Conservation (phyloP, 352 stramenopile genomes). For the Phytophthora citricola region DNA sequence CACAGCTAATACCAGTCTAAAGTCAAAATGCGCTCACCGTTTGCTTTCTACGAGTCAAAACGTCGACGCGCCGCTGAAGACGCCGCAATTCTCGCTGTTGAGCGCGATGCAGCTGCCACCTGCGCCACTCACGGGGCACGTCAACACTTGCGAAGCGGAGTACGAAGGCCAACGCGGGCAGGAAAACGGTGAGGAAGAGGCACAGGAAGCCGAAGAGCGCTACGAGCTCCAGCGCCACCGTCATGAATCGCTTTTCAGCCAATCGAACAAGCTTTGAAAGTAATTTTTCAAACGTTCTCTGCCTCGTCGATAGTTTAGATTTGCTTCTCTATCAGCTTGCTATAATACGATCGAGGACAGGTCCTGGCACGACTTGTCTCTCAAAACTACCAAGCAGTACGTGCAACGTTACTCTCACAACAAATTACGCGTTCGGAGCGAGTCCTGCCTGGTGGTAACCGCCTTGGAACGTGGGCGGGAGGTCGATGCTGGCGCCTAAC, state of each 20-base stretch:
- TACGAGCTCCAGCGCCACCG: slow-evolving; percentile 45
- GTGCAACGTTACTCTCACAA: slow-evolving; percentile 29
- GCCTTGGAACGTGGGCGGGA: slow-evolving; percentile 85
- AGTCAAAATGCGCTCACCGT: slow-evolving; percentile 12
- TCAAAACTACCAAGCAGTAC: slow-evolving; percentile 44
- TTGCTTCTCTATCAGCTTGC: slow-evolving; percentile 48
- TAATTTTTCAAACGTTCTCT: slow-evolving; percentile 20
- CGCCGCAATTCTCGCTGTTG: slow-evolving; percentile 50
- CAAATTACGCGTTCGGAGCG: slow-evolving; percentile 30
- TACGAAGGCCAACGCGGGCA: slow-evolving; percentile 38
- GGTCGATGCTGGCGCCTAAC: slow-evolving; percentile 80
- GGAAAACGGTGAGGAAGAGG: slow-evolving; percentile 48
- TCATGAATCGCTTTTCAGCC: slow-evolving; percentile 25
- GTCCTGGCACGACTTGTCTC: slow-evolving; percentile 36
- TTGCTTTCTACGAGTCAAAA: slow-evolving; percentile 31
- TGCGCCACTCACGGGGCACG: slow-evolving; percentile 41
- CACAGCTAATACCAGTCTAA: neutral
- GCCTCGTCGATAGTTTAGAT: slow-evolving; percentile 35
- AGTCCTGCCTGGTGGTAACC: slow-evolving; percentile 77
- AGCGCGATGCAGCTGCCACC: slow-evolving; percentile 43
- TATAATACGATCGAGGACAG: slow-evolving; percentile 51
- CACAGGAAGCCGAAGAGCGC: slow-evolving; percentile 58
- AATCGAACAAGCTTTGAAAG: slow-evolving; percentile 16
- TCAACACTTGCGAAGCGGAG: slow-evolving; percentile 41
- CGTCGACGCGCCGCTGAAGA: slow-evolving; percentile 44